Evolutionary conservation across 352 stramenopile genomes (phyloP), one percentile per base, ranked within the genome.

Genomic region (Phytopythium vexans): DNA sequence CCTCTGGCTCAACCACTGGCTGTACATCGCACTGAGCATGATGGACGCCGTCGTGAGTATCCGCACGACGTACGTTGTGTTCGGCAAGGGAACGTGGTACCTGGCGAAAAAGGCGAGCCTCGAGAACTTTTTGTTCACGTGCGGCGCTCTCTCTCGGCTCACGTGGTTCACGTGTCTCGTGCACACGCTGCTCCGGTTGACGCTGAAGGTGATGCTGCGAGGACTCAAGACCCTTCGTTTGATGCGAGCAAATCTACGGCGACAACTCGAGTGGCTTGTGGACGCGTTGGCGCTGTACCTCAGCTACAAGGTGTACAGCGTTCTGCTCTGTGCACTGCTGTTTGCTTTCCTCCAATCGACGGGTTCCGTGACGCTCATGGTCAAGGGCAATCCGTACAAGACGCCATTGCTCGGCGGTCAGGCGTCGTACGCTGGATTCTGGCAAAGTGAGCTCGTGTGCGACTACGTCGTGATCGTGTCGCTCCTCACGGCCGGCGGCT

Each of bases 141-240:
- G 59, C 41, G 58, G 59, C 8, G 58, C 63, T 4, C 34, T 79
- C 21, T 68, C 56, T 21, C 51, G 59, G 6, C 59, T 76, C 45
- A 79, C 66, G 39, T 79, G 70, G 66, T 37, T 68, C 41, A 68
- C 70, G 38, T 76, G 70, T 31, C 45, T 72, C 15, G 52, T 72
- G 10, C 58, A 69, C 16, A 65, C 69, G 10, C 6, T 78, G 11
- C 32, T 53, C 3, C 54, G 54, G 3, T 21, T 51, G 10, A 11
- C 8, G 36, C 33, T 43, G 27, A 59, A 59, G 16, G n/a, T 48
- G 31, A 3, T 53, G 6, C 36, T 53, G 64, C 10, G 90, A 77
- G 37, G 89, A 47, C 62, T 98, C 92, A 74, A 95, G 95, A 58
- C 88, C 78, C 41, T 97, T 73, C 64, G 73, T 75, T 1, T 67